Conservation (phyloP, 768 basidiomycete genomes). For the Termitomyces sp. region DNA sequence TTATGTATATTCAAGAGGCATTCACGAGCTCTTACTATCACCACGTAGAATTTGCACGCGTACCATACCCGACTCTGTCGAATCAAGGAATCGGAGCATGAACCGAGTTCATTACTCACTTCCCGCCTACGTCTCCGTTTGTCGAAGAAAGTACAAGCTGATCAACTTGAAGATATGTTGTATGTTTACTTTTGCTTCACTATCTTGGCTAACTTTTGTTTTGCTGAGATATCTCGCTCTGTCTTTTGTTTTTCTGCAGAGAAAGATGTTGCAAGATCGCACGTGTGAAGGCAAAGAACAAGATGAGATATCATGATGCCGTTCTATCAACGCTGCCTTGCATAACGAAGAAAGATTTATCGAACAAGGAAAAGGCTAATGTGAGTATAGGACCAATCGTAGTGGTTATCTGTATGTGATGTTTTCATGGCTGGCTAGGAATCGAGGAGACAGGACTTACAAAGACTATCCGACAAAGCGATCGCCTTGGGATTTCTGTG, state of each 20-base stretch:
- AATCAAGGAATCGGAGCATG: constrained; percentile 2
- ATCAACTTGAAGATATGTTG: constrained; percentile 1
- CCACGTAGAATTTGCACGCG: constrained; percentile 17
- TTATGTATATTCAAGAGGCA: background rate
- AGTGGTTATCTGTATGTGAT: background rate
- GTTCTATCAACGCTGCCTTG: background rate
- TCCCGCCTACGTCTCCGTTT: constrained; percentile 2
- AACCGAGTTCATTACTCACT: constrained; percentile 1
- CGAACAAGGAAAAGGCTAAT: background rate
- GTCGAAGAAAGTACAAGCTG: background rate
- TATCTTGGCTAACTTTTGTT: background rate
- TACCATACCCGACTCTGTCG: constrained; percentile 18
- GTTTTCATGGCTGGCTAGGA: constrained; percentile 6
- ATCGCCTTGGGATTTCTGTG: constrained; percentile 23
- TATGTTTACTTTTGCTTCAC: background rate
- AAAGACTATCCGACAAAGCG: constrained; percentile 18
- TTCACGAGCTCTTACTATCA: background rate
- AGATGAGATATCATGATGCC: constrained; percentile 3
- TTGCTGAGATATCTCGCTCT: background rate
- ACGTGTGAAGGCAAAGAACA: constrained; percentile 2
- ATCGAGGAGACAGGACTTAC: constrained; percentile 12
- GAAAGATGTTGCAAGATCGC: constrained; percentile 5
- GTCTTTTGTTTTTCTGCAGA: background rate
- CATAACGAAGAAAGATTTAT: constrained; percentile 3
- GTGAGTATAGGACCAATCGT: background rate